These are phyloP conservation scores for Cordyceps farinosa DNA, from an alignment of 2,329 filamentous ascomycete genomes.

Conservation along the genomic window DNA sequence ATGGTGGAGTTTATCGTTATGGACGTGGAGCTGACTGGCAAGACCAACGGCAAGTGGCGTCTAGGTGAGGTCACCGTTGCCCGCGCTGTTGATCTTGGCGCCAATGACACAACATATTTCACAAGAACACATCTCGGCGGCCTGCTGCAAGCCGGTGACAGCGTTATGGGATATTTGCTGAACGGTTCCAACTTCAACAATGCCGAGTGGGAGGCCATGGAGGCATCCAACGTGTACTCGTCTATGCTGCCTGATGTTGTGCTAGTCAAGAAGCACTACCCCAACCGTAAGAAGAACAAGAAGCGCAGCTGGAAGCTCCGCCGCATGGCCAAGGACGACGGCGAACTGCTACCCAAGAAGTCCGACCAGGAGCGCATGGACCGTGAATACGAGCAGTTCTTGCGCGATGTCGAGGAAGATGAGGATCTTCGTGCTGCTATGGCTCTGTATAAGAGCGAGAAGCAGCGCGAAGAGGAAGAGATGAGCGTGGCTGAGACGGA, in stretches of 20 bases:
- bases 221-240: constrained; percentile 70
- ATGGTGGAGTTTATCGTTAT: constrained; percentile 91
- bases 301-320: constrained; percentile 89
- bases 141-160: constrained; percentile 83
- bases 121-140: constrained; percentile 85
- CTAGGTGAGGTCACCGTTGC: constrained; percentile 87
- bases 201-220: constrained; percentile 75
- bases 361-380: constrained; percentile 85
- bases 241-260: constrained; percentile 86
- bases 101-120: constrained; percentile 85
- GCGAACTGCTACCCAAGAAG: constrained; percentile 81
- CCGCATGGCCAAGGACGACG: constrained; percentile 87
- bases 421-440: constrained; percentile 79
- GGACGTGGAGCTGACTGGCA: constrained; percentile 80
- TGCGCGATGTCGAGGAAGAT: constrained; percentile 95
- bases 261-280: constrained; percentile 95
- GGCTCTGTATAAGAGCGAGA: constrained; percentile 75
- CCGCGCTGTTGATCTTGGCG: constrained; percentile 78
- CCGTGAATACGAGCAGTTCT: constrained; percentile 93
- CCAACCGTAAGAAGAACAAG: constrained; percentile 74
- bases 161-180: constrained; percentile 90
- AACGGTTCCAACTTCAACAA: constrained; percentile 92
- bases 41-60: constrained; percentile 74
- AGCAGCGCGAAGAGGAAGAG: constrained; percentile 53
- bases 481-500: constrained; percentile 66